A percentile compares a stretch with the other conserved stretches of the same genome.
Evolutionary conservation across 2,329 filamentous ascomycete species (phyloP).

Genomic region (Fusarium sacchari): DNA sequence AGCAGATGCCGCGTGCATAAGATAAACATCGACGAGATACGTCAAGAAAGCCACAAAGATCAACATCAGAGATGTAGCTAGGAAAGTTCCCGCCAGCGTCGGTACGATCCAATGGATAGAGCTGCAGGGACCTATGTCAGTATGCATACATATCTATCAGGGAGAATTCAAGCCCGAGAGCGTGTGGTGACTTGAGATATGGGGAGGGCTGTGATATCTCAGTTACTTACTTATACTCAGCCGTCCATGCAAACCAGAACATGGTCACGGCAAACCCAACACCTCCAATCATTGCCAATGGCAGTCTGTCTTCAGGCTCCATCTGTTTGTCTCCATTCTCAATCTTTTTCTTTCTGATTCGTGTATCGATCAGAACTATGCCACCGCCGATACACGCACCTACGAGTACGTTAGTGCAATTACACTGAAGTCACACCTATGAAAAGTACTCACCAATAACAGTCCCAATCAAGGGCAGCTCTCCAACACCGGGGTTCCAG

Average conservation of each 20-base stretch:
- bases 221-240: constrained; percentile 18
- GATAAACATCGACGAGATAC: constrained; percentile 35
- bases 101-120: constrained; percentile 34
- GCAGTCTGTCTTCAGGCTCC: constrained; percentile 30
- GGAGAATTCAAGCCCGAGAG: neutral
- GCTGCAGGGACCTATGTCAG: neutral
- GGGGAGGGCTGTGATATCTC: too few species aligned
- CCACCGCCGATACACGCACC: constrained; percentile 28
- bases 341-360: constrained; percentile 17
- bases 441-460: constrained; percentile 9
- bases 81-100: constrained; percentile 27
- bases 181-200: too few species aligned
- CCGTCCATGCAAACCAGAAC: constrained; percentile 39
- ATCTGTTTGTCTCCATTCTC: constrained; percentile 19
- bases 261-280: constrained; percentile 33
- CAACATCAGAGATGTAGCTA: constrained; percentile 35
- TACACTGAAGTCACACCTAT: too few species aligned
- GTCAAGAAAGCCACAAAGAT: constrained; percentile 34
- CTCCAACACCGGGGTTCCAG: constrained; percentile 31
- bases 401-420: neutral
- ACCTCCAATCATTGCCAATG: constrained; percentile 34
- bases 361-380: constrained; percentile 29
- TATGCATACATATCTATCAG: neutral
- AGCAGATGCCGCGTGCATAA: constrained; percentile 33
- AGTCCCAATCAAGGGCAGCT: constrained; percentile 36